phyloP scores from a whole-genome alignment of 768 basidiomycete genomes.

The Leucocoprinus birnbaumii region DNA sequence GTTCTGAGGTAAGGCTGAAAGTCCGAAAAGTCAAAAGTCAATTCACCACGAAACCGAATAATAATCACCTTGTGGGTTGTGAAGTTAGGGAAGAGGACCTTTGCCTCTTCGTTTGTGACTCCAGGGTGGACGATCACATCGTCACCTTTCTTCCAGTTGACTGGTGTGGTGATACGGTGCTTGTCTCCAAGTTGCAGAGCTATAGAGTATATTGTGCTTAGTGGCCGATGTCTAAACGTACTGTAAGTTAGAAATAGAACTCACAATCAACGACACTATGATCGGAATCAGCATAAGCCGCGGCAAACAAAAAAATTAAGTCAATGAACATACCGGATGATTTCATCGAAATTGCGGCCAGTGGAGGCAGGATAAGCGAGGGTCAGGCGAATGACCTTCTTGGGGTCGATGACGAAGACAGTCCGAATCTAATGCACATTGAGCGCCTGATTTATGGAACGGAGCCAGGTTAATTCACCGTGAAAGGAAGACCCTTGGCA shows the following conservation, averaged over 20 bases:
- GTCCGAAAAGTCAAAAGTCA: slow-evolving; percentile 10
- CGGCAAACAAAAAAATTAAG: background rate
- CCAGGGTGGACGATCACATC: slow-evolving; percentile 91
- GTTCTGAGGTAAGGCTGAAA: slow-evolving; percentile 87
- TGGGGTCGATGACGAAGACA: slow-evolving; percentile 97
- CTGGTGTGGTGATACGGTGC: slow-evolving; percentile 83
- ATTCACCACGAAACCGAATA: background rate
- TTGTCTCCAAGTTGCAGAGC: slow-evolving; percentile 91
- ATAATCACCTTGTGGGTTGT: slow-evolving; percentile 70
- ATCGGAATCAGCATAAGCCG: slow-evolving; percentile 3
- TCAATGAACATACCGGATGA: slow-evolving; percentile 37
- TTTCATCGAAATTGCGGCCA: slow-evolving; percentile 86
- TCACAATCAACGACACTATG: slow-evolving; percentile 72
- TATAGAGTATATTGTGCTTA: slow-evolving; percentile 18
- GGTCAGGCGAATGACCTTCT: slow-evolving; percentile 89
- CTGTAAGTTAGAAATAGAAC: slow-evolving; percentile 12
- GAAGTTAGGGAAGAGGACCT: slow-evolving; percentile 84
- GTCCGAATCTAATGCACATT: slow-evolving; percentile 69
- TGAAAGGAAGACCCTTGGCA: slow-evolving; percentile 89
- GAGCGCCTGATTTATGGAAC: slow-evolving; percentile 10
- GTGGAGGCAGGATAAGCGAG: slow-evolving; percentile 94
- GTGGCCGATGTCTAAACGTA: slow-evolving; percentile 5
- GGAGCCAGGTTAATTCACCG: slow-evolving; percentile 40
- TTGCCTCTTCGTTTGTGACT: slow-evolving; percentile 85
- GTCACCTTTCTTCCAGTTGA: slow-evolving; percentile 93